Evolutionary conservation across 805 yeast genomes (phyloP), one percentile per base, ranked within the genome.

Genomic region (Suhomyces xylopsoci): DNA sequence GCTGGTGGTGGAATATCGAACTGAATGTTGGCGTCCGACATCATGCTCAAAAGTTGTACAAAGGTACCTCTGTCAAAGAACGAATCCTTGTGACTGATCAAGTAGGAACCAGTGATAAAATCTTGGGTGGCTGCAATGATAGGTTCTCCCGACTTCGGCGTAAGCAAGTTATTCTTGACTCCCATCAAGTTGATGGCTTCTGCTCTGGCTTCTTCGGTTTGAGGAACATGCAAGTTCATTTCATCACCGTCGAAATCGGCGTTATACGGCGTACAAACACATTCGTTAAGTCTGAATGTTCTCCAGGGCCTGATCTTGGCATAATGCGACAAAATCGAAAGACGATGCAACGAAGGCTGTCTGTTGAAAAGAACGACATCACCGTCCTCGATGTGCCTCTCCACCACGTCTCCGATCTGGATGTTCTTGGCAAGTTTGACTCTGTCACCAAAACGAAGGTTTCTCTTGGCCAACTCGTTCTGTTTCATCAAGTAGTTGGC

Each of bases 201-300:
- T 0, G 98, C 96, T 58, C 99, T 78, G 1, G 99, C 98, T 71
- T 94, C 99, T 72, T 94, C 98, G 1, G 98, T 94, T 70, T 94
- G 99, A 1, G 99, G 99, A 45, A 94, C 99, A 67, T 94, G 99
- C 65, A 94, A 78, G 70, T 94, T 94, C 99, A 94, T 94, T 71
- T 94, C 99, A 73, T 94, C 99, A 73, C 99, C 99, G 71, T 94
- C 99, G 68, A 94, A 94, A 81, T 94, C 99, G 40, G 99, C 99
- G 69, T 96, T 96, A 73, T 94, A 94, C 1, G 99, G 99, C 0
- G 99, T 94, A 76, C 99, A 94, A 8, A 94, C 99, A 86, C 99
- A 94, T 71, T 94, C 98, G 67, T 94, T 94, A 61, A 94, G 79
- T 60, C 99, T 80, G 75, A 94, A 90, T 1, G 99, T 94, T 74